Base-by-base conservation (phyloP, 805 yeast genomes). In the Candida argentea region DNA sequence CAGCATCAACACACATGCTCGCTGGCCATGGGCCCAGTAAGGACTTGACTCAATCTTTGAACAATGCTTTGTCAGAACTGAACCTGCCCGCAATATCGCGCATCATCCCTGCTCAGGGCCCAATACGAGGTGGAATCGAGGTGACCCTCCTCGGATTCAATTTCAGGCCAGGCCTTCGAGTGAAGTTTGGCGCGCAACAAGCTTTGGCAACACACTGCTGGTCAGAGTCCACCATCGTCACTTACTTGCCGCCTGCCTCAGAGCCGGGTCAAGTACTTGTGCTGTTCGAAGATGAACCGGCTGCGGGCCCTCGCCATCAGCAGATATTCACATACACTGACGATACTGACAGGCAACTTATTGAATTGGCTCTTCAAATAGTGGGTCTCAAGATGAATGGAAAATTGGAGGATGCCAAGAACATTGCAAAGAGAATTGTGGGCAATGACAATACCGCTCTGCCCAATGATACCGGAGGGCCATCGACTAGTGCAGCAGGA, bases 311-410 rank as follows among this genome's bases (percentile, higher is more conserved):
- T 14, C 58, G 48, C 29, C 63, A 57, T 20, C 72, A 63, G 39
- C 82, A 74, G 44, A 65, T 83, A 1, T 91, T 91, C 54, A 86
- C 97, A 0, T 91, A 91, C 46, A 69, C 85, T 25, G 96, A 91
- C 56, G 98, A 91, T 48, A 82, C 95, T 6, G 98, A 91, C 54
- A 70, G 91, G 39, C 95, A 89, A 53, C 67, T 91, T 48, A 83
- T 89, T 48, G 98, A 91, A 56, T 64, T 91, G 37, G 98, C 98
- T 2, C 65, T 91, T 42, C 97, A 91, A 49, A 91, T 91, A 43
- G 95, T 91, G 22, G 98, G 98, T 2, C 64, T 87, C 54, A 89
- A 89, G 57, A 86, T 89, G 95, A 87, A 85, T 47, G 98, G 97
- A 33, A 78, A 79, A 44, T 61, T 91, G 33, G 97, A 91, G 48